Base-by-base conservation (phyloP, 2,329 filamentous ascomycete species). In the Ramularia collo-cygni region DNA sequence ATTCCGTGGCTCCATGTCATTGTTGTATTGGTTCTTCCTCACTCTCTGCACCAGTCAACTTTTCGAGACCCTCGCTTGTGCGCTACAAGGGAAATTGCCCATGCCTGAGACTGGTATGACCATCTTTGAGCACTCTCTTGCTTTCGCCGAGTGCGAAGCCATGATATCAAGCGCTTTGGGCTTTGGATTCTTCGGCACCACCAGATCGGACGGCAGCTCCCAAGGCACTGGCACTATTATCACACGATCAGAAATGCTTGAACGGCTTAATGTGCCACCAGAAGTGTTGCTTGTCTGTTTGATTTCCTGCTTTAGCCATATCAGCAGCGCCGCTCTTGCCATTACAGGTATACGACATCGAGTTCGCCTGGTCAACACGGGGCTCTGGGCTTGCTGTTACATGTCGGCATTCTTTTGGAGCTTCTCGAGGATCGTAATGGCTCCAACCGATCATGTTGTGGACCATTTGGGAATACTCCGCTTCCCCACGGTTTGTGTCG, bases 41-140 rank as follows among this genome's bases (percentile, higher is more conserved):
- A 80, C 77, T 0, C 56, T 83, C 7, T 79, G 76, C 47, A 64
- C 81, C 2, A 89, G 87, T 52, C 86, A 95, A 58, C 90, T 96
- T 52, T 68, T 95, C 14, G 92, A 96, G 63, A 92, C 86, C 0
- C 67, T 96, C 8, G 83, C 83, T 3, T 94, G 87, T 61, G 86
- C 90, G 8, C 74, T 96, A 5, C 87, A 95, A 61, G 90, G 90
- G 21, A 79, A 84, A 2, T 76, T 79, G 2, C 76, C 86, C 0
- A 77, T 84, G 47, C 83, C 85, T 0, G 92, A 96, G 64, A 93
- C 87, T 1, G 89, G 88, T 13, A 95, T 96, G 85, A 95, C 89
- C 0, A 76, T 95, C 2, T 95, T 96, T 55, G 92, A 98, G 60
- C 89, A 95, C 58, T 95, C 89, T 0, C 71, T 98, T 7, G 90